phyloP scores from a whole-genome alignment of 306 rosid species.

The Purshia tridentata region DNA sequence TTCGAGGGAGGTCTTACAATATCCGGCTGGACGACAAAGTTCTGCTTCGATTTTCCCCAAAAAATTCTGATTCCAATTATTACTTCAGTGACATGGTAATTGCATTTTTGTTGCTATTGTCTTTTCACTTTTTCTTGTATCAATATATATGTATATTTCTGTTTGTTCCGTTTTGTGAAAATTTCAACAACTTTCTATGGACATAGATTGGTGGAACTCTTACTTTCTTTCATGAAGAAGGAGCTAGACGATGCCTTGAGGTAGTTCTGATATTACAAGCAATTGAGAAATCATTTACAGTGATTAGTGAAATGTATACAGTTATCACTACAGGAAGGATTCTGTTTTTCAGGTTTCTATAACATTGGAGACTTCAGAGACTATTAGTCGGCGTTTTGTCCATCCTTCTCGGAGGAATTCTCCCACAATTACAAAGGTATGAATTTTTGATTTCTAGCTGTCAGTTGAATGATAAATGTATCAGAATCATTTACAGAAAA shows the following conservation, averaged over 20 bases:
- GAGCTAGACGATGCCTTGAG: constrained; percentile 97
- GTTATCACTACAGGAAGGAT: constrained; percentile 26
- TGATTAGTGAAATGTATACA: constrained; percentile 3
- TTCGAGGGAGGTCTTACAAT: constrained; percentile 96
- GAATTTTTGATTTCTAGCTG: not conserved
- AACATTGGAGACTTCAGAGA: constrained; percentile 90
- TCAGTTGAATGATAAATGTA: not conserved
- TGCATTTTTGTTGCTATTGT: not conserved
- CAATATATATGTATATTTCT: not conserved
- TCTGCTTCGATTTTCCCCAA: constrained; percentile 94
- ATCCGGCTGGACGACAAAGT: constrained; percentile 88
- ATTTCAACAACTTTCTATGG: not conserved
- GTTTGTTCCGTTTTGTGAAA: constrained; percentile 11
- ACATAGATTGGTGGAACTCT: constrained; percentile 96
- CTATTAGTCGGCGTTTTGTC: constrained; percentile 67
- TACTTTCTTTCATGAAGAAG: constrained; percentile 84
- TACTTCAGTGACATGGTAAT: constrained; percentile 93
- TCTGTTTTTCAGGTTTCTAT: constrained; percentile 61
- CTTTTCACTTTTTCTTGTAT: constrained; percentile 18
- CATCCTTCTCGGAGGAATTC: constrained; percentile 94
- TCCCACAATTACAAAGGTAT: constrained; percentile 92
- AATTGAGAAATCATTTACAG: constrained; percentile 21
- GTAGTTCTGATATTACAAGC: constrained; percentile 43
- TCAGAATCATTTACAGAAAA: not conserved
- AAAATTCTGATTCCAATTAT: constrained; percentile 81